Base-by-base conservation (phyloP, 306 rosid species). In the Vicia villosa region DNA sequence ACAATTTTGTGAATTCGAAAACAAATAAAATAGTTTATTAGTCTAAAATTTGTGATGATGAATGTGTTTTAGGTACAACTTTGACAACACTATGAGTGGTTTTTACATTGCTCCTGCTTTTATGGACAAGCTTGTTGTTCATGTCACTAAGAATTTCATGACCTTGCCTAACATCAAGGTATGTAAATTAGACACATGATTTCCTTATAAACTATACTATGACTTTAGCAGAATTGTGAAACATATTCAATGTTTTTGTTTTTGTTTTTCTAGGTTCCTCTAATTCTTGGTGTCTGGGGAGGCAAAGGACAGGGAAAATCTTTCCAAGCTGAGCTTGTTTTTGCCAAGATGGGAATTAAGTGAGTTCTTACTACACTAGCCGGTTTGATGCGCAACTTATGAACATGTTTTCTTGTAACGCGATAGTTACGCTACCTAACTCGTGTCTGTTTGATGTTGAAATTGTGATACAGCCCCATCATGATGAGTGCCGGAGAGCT, bases 401-500 rank as follows among this genome's bases (percentile, higher is more conserved):
- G 38, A 34, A 34, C 50, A 47, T 47, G 49, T 26, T 51, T 19
- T 51, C 6, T 61, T n/a, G 52, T 34, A 6, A 34, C 10, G 10
- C 0, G 3, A 7, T 34, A 34, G 3, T 7, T 7, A 7, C 38
- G 37, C 4, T 68, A 45, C 16, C 11, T 22, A 61, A 28, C 22
- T 37, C 3, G 8, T 61, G 5, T 38, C 10, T 49, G 41, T 58
- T 20, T 47, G 16, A 61, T 46, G 59, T 14, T 63, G 38, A 32
- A 67, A 74, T 19, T 32, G 24, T 80, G 63, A 21, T 50, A 20
- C 87, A 88, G 96, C 87, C 98, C 98, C 12, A 93, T 93, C 84
- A 88, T 93, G 98, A 90, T 92, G 98, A 92, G 98, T 82, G 98
- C 98, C 1, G 98, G 97, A 90, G 98, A 93, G 77, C 60, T 93